Evolutionary conservation across 1,284 basidiomycete genomes (phyloP).

Genomic region (Sutorius eximius): DNA sequence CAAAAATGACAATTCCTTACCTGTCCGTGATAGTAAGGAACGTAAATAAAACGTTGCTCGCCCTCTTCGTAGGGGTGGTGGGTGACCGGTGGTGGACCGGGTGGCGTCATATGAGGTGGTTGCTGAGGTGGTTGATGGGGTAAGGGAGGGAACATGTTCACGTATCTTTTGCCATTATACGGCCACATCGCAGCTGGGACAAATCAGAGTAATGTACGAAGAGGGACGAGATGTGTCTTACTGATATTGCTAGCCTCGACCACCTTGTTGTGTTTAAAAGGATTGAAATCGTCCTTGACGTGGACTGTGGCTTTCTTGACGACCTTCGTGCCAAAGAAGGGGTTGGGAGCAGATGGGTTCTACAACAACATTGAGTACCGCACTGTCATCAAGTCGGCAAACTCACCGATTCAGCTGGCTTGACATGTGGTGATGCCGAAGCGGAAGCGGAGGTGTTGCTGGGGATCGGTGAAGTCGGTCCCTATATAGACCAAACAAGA

Average conservation of each 20-base stretch:
- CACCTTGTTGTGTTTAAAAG: slow-evolving; percentile 86
- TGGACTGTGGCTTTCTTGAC: slow-evolving; percentile 78
- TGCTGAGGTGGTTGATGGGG: slow-evolving; percentile 59
- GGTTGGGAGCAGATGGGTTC: slow-evolving; percentile 56
- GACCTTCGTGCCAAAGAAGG: slow-evolving; percentile 82
- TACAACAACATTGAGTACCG: slow-evolving; percentile 20
- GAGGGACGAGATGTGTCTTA: slow-evolving; percentile 42
- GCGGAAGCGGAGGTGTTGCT: slow-evolving; percentile 44
- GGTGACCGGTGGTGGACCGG: slow-evolving; percentile 63
- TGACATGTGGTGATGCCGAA: slow-evolving; percentile 61
- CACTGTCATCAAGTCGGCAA: background rate
- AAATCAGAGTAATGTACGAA: slow-evolving; percentile 2
- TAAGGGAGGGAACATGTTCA: slow-evolving; percentile 68
- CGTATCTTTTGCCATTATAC: slow-evolving; percentile 85
- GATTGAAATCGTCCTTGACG: slow-evolving; percentile 93
- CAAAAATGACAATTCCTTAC: slow-evolving; percentile 39
- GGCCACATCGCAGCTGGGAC: slow-evolving; percentile 75
- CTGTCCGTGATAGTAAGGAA: slow-evolving; percentile 72
- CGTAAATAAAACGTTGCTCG: slow-evolving; percentile 64
- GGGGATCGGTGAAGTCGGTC: slow-evolving; percentile 48
- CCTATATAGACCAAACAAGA: slow-evolving; percentile 35
- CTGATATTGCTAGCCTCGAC: slow-evolving; percentile 70
- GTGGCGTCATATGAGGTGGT: slow-evolving; percentile 65
- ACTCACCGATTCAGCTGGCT: slow-evolving; percentile 49
- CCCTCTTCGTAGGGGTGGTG: slow-evolving; percentile 76